phyloP scores from a whole-genome alignment of 2,329 filamentous ascomycete genomes.

The Paraconiothyrium brasiliense region DNA sequence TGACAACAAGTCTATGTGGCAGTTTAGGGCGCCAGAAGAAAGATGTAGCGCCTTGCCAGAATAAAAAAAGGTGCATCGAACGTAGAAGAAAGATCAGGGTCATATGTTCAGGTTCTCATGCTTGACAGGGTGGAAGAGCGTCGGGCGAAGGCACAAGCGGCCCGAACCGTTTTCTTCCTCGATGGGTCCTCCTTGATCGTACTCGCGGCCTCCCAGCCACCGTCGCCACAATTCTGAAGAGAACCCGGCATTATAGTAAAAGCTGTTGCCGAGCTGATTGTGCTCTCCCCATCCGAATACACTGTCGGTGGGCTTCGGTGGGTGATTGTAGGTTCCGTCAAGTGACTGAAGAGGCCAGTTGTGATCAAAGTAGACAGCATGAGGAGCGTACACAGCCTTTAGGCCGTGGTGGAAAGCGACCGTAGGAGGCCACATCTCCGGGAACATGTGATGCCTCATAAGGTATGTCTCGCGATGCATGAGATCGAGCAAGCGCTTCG shows the following conservation, averaged over 20 bases:
- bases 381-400: slow-evolving; percentile 80
- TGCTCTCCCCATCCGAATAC: slow-evolving; percentile 63
- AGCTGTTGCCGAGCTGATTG: slow-evolving; percentile 60
- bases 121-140: slow-evolving; percentile 60
- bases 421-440: slow-evolving; percentile 81
- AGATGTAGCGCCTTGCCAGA: slow-evolving; percentile 21
- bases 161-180: slow-evolving; percentile 57
- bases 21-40: slow-evolving; percentile 27
- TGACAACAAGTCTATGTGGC: slow-evolving; percentile 35
- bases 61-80: slow-evolving; percentile 40
- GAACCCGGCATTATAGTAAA: slow-evolving; percentile 62
- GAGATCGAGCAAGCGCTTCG: slow-evolving; percentile 73
- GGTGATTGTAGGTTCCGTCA: slow-evolving; percentile 60
- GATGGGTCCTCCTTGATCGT: slow-evolving; percentile 53
- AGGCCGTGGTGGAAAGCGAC: slow-evolving; percentile 79
- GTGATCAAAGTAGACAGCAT: slow-evolving; percentile 82
- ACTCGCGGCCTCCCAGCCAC: slow-evolving; percentile 60
- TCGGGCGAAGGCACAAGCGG: slow-evolving; percentile 57
- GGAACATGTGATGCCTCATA: slow-evolving; percentile 76
- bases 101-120: slow-evolving; percentile 53
- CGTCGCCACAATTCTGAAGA: slow-evolving; percentile 58
- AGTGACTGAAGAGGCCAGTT: slow-evolving; percentile 67
- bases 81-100: slow-evolving; percentile 20
- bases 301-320: slow-evolving; percentile 54
- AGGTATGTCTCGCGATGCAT: slow-evolving; percentile 81